phyloP scores from a whole-genome alignment of 2,329 filamentous ascomycete species.

The Neonectria neomacrospora region DNA sequence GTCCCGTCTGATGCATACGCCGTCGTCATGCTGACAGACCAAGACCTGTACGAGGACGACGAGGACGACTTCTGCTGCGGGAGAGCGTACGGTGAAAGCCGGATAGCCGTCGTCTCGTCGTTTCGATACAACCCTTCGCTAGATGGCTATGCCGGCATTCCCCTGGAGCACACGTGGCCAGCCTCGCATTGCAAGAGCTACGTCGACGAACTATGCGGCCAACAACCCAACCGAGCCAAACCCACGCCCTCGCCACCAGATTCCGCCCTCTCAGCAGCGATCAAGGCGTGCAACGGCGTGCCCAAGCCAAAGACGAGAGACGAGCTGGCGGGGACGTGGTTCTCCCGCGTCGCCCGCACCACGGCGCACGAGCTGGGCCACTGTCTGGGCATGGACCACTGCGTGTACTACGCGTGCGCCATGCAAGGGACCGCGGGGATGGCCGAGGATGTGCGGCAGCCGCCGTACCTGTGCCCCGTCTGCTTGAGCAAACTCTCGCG shows the following conservation, averaged over 20 bases:
- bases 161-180: constrained; percentile 70
- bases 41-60: constrained; percentile 74
- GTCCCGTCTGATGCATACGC: constrained; percentile 69
- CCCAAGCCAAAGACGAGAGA: constrained; percentile 38
- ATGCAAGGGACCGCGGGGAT: constrained; percentile 71
- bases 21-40: constrained; percentile 65
- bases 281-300: constrained; percentile 42
- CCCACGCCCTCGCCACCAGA: constrained; percentile 3
- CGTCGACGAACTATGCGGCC: constrained; percentile 53
- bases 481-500: constrained; percentile 64
- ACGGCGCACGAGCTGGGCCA: constrained; percentile 74
- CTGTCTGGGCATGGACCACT: constrained; percentile 74
- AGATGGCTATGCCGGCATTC: constrained; percentile 51
- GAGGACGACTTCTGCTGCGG: constrained; percentile 76
- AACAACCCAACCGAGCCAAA: constrained; percentile 2
- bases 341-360: constrained; percentile 66
- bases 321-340: constrained; percentile 61
- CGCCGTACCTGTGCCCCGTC: constrained; percentile 71
- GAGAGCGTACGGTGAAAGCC: constrained; percentile 71
- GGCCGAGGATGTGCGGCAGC: constrained; percentile 69
- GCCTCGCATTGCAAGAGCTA: constrained; percentile 68
- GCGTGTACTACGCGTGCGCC: constrained; percentile 71
- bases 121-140: constrained; percentile 70
- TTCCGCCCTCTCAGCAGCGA: constrained; percentile 49
- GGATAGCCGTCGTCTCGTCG: constrained; percentile 70